Evolutionary conservation across 495 filamentous ascomycete species (phyloP), one percentile per base, ranked within the genome.

Genomic region (Trichodelitschia bisporula): DNA sequence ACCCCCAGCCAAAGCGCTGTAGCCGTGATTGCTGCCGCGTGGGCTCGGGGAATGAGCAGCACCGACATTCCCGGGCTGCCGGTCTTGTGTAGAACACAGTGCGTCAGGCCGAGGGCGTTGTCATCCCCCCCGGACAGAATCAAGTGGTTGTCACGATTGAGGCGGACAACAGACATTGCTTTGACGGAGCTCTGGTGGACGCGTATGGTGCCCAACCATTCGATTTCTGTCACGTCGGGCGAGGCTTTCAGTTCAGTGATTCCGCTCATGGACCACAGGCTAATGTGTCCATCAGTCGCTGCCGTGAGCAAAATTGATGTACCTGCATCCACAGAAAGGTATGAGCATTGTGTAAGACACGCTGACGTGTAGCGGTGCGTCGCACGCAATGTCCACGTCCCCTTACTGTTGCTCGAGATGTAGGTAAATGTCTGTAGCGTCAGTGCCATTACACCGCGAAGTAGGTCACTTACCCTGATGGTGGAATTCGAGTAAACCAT

Each of bases 81-180:
- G 13, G n/a, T 18, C n/a, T 34, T 30, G 14, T 28, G 33, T 10
- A 19, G 18, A 17, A 38, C 39, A 18, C 28, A 19, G 17, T 61
- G 50, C 1, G 67, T 60, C 6, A 84, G 40, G 0, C 60, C 63
- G 0, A 91, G 41, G 2, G 73, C 69, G 39, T 82, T 80, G 40
- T 90, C 83, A 38, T 93, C 83, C 3, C 83, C 77, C 11, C 75
- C 79, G 0, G 75, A 72, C n/a, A 71, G 44, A 12, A 84, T 36
- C 5, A 84, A 19, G 18, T 54, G 58, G 1, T 41, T 33, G 0
- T 28, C 0, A 36, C 44, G 16, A 69, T 30, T 6, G 24, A 5
- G 2, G 34, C 14, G 11, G 35, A 19, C 4, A 5, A 4, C 17
- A 17, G 53, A 51, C 2, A 73, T 47, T 2, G 56, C 49, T 46